These are phyloP conservation scores for Biscutella laevigata DNA, from an alignment of 441 rosid genomes.

Conservation along the genomic window DNA sequence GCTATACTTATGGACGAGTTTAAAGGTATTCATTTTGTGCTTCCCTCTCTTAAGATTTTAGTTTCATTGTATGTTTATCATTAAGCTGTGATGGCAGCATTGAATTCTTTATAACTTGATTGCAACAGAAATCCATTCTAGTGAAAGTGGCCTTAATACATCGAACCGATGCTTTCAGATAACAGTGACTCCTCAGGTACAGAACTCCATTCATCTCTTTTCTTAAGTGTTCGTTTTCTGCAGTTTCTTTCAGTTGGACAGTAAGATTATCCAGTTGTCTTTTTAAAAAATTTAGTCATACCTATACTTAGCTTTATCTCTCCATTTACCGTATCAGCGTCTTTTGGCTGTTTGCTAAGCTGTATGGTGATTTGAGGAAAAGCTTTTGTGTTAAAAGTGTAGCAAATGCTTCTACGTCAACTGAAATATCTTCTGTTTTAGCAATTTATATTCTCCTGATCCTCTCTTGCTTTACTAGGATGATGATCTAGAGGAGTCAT, in stretches of 20 bases:
- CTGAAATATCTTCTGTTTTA: neutral
- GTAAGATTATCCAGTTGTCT: neutral
- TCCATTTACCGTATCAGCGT: too few relatives aligned
- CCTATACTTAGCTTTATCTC: too few relatives aligned
- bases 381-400: constrained; percentile 1
- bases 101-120: constrained; percentile 7
- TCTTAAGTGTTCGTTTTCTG: neutral
- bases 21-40: too few relatives aligned
- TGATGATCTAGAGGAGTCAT: constrained; percentile 25
- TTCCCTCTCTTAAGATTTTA: constrained; percentile 25
- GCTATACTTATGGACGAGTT: constrained; percentile 95
- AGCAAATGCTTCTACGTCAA: neutral
- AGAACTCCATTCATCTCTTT: neutral
- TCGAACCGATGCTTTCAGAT: constrained; percentile 76
- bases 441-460: neutral
- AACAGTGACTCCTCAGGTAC: constrained; percentile 65
- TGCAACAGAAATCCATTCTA: constrained; percentile 68
- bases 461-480: constrained; percentile 14
- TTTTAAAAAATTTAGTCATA: neutral
- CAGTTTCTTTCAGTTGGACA: neutral
- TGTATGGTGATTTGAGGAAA: neutral
- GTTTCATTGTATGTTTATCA: neutral
- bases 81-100: constrained; percentile 4
- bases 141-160: constrained; percentile 87
- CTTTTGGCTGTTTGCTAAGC: neutral